Evolutionary conservation across 1,139 yeast genomes (phyloP), one percentile per base, ranked within the genome.

Genomic region (Suhomyces coccinellae): DNA sequence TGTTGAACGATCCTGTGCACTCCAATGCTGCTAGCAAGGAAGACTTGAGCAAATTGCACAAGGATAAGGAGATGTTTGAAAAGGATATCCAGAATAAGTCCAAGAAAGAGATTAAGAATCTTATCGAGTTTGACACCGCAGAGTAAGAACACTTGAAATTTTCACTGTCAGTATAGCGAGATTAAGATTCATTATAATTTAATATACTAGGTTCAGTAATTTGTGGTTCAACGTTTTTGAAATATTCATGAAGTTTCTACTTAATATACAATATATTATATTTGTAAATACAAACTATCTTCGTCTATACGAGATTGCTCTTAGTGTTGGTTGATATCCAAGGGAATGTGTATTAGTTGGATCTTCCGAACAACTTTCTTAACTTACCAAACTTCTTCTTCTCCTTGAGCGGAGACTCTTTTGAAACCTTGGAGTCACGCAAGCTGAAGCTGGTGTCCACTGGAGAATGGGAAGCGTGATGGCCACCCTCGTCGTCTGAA

Each of bases 351-450:
- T 14, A 29, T 24, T 41, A 37, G 20, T 41, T 37, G 8, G 42
- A 44, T 22, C 75, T 74, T 4, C 87, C 86, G 60, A 84, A 84
- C 38, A 84, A 59, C 57, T 80, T 83, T 57, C 81, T 80, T 45
- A 84, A 67, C 57, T 80, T 82, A 52, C 82, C 74, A 16, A 75
- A 66, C 51, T 68, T 71, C 52, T 68, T 69, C 66, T 80, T 80
- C 54, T 78, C 79, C 44, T 67, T 67, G 14, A 20, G 14, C 6
- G 40, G 38, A 29, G 37, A 33, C 10, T 48, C 44, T 48, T 55
- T 34, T 4, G 11, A n/a, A 12, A 27, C 54, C 46, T 39, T 48
- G 48, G 53, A 49, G 50, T 44, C 41, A 52, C 56, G 28, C 52
- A 51, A 46, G 6, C 51, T 45, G 11, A 49, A 44, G 7, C 34